Base-by-base conservation (phyloP, 2,329 filamentous ascomycete genomes). In the Aspergillus ochraceoroseus region DNA sequence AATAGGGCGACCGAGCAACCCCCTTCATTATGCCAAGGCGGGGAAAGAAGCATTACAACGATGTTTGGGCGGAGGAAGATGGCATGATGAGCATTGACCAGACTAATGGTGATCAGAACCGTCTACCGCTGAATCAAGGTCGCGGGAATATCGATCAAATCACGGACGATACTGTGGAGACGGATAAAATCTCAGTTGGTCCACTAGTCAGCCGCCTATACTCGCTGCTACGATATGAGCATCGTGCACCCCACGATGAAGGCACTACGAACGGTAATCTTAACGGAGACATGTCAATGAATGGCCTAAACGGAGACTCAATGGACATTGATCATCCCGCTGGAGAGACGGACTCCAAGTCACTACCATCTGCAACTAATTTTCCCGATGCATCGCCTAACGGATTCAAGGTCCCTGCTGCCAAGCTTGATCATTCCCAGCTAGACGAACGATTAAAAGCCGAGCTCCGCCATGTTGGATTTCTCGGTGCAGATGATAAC, bases 11-110 rank as follows among this genome's bases (percentile, higher is more conserved):
- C 63, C 80, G 92, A 25, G 71, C 83, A 14, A 81, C 76, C 2
- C 87, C 90, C 1, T 96, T 95, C 55, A 71, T 89, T 25, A 87
- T 95, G 64, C 88, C 90, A 5, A 82, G 83, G 49, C 81, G 88
- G 14, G 89, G 88, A 31, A 85, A 86, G 62, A 82, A 82, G 54
- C 83, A 87, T 57, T 98, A 96, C 66, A 81, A 78, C 15, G 89
- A 96, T 45, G 74, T 90, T 7, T 98, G 92, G 92, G 84, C 87
- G 0, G 88, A 95, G 52, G 92, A 98, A 61, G 92, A 98, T 57
- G 87, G 87, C 7, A 73, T 78, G 32, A 83, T 87, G 72, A 75
- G 82, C 25, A 70, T 89, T 5, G 87, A 94, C 58, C 74, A 77
- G 3, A 74, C 77, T 4, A 73, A 76, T 23, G 72, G 76, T 45